A percentile compares a stretch with the other conserved stretches of the same genome.
These are phyloP conservation scores for Parietichytrium sp. DNA, from an alignment of 108 stramenopile species.

Conservation along the genomic window DNA sequence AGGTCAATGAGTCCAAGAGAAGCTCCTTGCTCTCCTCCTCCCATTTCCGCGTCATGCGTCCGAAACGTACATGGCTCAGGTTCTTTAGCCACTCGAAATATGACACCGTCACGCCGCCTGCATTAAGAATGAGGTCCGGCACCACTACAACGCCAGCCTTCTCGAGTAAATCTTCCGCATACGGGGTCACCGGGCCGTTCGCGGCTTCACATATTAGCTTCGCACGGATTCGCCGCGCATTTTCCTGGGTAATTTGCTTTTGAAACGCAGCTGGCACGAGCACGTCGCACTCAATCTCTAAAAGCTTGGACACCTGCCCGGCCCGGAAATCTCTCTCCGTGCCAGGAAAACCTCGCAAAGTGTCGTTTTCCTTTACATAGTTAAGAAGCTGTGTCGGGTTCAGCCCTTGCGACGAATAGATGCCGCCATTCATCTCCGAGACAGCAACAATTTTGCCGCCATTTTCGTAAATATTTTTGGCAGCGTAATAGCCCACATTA, in stretches of 20 bases:
- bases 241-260: slow-evolving; percentile 33
- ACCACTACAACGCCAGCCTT: slow-evolving; percentile 5
- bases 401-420: slow-evolving; percentile 39
- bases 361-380: slow-evolving; percentile 27
- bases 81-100: slow-evolving; percentile 49
- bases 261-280: slow-evolving; percentile 44
- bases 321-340: not conserved
- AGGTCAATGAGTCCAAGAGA: not conserved
- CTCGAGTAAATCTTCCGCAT: slow-evolving; percentile 40
- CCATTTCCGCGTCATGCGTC: slow-evolving; percentile 41
- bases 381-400: slow-evolving; percentile 2
- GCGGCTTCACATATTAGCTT: slow-evolving; percentile 44
- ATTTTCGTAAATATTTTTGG: slow-evolving; percentile 40
- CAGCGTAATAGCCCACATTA: slow-evolving; percentile 46
- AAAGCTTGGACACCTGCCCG: slow-evolving; percentile 17
- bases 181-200: slow-evolving; percentile 46
- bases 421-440: slow-evolving; percentile 43
- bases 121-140: slow-evolving; percentile 43
- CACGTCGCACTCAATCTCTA: slow-evolving; percentile 42
- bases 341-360: not conserved
- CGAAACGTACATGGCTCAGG: slow-evolving; percentile 45
- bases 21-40: slow-evolving; percentile 39
- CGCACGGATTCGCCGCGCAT: slow-evolving; percentile 36
- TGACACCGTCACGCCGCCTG: slow-evolving; percentile 46
- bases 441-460: slow-evolving; percentile 27